Conservation (phyloP, 768 basidiomycete genomes). For the Suillus hirtellus region DNA sequence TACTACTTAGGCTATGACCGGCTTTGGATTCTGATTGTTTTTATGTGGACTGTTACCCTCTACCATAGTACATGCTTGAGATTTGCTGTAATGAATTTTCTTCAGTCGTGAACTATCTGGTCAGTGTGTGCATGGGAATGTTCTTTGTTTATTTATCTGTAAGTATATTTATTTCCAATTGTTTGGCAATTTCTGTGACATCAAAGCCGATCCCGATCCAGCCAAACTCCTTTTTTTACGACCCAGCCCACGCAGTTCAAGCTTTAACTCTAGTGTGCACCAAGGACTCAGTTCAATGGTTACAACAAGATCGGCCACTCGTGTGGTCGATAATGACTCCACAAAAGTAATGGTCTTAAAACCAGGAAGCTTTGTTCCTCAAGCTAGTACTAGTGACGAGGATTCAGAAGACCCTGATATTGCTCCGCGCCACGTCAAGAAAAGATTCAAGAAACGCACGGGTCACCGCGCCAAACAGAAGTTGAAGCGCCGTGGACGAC, state of each 20-base stretch:
- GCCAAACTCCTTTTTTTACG: constrained; percentile 2
- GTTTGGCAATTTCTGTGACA: background rate
- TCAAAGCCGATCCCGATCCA: background rate
- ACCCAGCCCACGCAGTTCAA: background rate
- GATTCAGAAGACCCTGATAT: constrained; percentile 3
- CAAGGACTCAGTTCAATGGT: background rate
- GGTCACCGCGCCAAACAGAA: background rate
- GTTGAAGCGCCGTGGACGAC: constrained; percentile 5
- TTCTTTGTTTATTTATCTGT: background rate
- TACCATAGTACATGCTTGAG: constrained; percentile 29
- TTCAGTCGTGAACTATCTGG: background rate
- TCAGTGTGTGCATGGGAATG: background rate
- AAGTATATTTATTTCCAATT: background rate
- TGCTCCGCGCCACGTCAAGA: background rate
- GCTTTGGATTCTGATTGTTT: constrained; percentile 49
- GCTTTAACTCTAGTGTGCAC: background rate
- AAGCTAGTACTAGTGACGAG: background rate
- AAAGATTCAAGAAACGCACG: background rate
- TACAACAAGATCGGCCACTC: background rate
- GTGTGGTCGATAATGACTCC: background rate
- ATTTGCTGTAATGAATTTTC: constrained; percentile 27
- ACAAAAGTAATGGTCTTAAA: background rate
- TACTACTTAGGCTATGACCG: constrained; percentile 58
- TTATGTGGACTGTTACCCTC: constrained; percentile 12
- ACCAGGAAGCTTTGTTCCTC: background rate